Percentiles rank a stretch among this genome's conserved stretches.
phyloP scores from a whole-genome alignment of 768 basidiomycete species.

The Leccinum boreale region DNA sequence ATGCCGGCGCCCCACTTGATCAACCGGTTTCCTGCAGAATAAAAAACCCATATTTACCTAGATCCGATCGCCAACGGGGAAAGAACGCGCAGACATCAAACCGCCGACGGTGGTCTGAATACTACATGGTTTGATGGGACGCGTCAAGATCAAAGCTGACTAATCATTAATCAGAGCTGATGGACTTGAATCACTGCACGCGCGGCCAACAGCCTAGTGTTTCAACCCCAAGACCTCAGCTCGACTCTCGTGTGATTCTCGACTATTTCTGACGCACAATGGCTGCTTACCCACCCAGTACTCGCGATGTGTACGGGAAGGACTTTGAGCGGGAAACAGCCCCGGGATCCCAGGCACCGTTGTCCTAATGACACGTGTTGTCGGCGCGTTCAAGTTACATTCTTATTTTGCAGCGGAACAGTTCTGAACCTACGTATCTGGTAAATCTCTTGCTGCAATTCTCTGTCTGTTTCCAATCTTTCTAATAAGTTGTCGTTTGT shows the following conservation, averaged over 20 bases:
- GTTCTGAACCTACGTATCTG: neutral
- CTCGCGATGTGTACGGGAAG: neutral
- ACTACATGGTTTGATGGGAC: no score
- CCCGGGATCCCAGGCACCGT: neutral
- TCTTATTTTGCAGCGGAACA: no score
- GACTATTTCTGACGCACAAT: neutral
- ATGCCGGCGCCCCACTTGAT: neutral
- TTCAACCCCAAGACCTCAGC: no score
- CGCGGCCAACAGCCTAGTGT: no score
- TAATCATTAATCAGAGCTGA: neutral
- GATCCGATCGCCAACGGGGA: conserved; percentile 1
- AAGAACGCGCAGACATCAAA: neutral
- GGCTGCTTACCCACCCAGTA: neutral
- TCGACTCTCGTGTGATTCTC: neutral
- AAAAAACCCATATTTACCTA: neutral
- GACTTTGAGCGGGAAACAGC: neutral
- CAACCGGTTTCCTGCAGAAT: neutral
- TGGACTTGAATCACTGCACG: no score
- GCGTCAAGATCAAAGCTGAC: neutral
- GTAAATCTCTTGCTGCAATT: no score
- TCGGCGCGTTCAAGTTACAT: neutral
- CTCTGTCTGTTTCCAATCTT: neutral
- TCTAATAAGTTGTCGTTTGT: neutral
- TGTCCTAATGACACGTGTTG: neutral
- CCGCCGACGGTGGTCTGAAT: neutral